Evolutionary conservation across 768 basidiomycete species (phyloP).

Genomic region (Tulasnella sp.): DNA sequence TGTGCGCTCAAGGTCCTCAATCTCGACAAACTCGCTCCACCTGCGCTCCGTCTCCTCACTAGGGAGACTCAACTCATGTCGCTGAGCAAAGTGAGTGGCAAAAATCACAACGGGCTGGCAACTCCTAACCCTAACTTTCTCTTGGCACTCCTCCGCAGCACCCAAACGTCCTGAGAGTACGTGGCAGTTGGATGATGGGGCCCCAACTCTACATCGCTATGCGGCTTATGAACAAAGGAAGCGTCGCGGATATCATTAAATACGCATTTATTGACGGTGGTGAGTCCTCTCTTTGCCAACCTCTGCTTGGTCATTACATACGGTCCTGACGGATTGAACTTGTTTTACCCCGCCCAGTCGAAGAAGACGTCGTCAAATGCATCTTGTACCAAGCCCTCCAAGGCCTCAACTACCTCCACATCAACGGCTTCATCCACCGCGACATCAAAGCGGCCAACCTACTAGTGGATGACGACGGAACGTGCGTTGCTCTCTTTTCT

Average conservation of each 20-base stretch:
- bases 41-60: slow-evolving; percentile 59
- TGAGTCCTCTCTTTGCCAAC: not conserved
- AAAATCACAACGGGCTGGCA: not conserved
- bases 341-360: slow-evolving; percentile 34
- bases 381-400: slow-evolving; percentile 76
- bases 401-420: slow-evolving; percentile 84
- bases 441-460: slow-evolving; percentile 93
- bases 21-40: slow-evolving; percentile 63
- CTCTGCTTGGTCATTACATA: not conserved
- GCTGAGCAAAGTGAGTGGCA: slow-evolving; percentile 43
- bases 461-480: slow-evolving; percentile 81
- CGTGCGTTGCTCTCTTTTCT: slow-evolving; percentile 20
- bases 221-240: slow-evolving; percentile 82
- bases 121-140: too few relatives aligned
- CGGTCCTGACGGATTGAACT: not conserved
- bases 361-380: slow-evolving; percentile 78
- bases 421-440: slow-evolving; percentile 84
- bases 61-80: slow-evolving; percentile 89
- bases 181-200: slow-evolving; percentile 79
- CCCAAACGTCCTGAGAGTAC: slow-evolving; percentile 84
- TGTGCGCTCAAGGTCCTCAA: slow-evolving; percentile 87
- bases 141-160: slow-evolving; percentile 28
- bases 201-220: slow-evolving; percentile 78
- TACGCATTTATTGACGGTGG: slow-evolving; percentile 73
- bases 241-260: slow-evolving; percentile 72